Evolutionary conservation across 495 filamentous ascomycete species (phyloP).

Genomic region (Penicillium coprophilum): DNA sequence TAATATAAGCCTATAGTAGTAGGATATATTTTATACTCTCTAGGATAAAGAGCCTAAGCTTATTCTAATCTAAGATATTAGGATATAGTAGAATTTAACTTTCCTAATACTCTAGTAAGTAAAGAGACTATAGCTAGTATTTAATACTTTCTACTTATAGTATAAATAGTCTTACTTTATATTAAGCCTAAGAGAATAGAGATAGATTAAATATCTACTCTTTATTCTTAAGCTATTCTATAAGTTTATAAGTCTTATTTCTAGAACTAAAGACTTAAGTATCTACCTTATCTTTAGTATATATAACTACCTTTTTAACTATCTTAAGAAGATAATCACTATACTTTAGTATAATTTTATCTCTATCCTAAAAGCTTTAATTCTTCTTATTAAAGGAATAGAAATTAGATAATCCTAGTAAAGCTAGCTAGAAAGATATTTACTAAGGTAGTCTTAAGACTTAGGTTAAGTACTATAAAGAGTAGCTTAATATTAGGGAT

Average conservation of each 20-base stretch:
- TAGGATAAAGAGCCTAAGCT: slow-evolving; percentile 1
- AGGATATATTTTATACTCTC: neutral
- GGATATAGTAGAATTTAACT: neutral
- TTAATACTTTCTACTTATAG: slow-evolving; percentile 1
- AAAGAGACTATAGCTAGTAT: slow-evolving; percentile 4
- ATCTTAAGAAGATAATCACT: slow-evolving; percentile 1
- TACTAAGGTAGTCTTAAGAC: too few relatives aligned
- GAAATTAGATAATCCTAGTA: too few relatives aligned
- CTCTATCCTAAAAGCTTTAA: too few relatives aligned
- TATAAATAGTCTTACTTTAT: neutral
- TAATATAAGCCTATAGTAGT: neutral
- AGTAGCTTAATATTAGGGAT: too few relatives aligned
- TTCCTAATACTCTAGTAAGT: slow-evolving; percentile 12
- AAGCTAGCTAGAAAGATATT: too few relatives aligned
- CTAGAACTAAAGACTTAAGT: slow-evolving; percentile 13
- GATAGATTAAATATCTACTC: neutral
- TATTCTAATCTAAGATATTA: slow-evolving; percentile 16
- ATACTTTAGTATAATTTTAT: too few relatives aligned
- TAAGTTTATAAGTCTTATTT: slow-evolving; percentile 4
- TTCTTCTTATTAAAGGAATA: slow-evolving; percentile 9
- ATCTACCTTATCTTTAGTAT: slow-evolving; percentile 7
- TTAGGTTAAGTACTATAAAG: too few relatives aligned
- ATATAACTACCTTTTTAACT: neutral
- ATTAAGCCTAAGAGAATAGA: neutral
- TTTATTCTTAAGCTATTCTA: neutral